Conservation (phyloP, 2,329 filamentous ascomycete species). For the Colletotrichum tanaceti region DNA sequence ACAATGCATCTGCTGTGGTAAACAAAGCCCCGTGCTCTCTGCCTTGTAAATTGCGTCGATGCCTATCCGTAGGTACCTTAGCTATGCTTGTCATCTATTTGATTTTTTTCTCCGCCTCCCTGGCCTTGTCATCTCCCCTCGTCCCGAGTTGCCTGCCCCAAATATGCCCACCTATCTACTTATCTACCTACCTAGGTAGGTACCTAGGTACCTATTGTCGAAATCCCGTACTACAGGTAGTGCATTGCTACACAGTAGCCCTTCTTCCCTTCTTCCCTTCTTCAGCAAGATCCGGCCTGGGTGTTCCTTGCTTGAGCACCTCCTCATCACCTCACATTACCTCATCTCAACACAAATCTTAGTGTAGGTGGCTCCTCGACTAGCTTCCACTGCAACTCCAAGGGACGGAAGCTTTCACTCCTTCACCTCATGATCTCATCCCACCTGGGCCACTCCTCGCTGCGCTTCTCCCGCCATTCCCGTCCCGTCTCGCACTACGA, state of each 20-base stretch:
- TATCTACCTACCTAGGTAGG: background rate
- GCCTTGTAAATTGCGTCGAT: background rate
- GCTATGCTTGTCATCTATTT: slow-evolving; percentile 2
- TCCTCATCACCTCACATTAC: slow-evolving; percentile 19
- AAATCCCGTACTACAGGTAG: too few relatives aligned
- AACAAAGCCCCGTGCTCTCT: background rate
- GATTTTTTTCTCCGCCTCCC: background rate
- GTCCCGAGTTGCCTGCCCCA: background rate
- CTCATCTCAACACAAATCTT: slow-evolving; percentile 27
- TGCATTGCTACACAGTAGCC: too few relatives aligned
- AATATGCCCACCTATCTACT: background rate
- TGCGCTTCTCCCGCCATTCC: slow-evolving; percentile 28
- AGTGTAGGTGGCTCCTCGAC: slow-evolving; percentile 2
- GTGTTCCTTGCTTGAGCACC: slow-evolving; percentile 2
- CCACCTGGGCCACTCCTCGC: slow-evolving; percentile 16
- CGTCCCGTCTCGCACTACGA: slow-evolving; percentile 28
- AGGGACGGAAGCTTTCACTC: slow-evolving; percentile 24
- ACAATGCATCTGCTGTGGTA: background rate
- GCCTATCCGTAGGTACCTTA: too few relatives aligned
- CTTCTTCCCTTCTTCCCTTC: background rate
- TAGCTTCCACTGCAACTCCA: slow-evolving; percentile 24
- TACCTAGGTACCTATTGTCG: too few relatives aligned
- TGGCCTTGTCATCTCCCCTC: background rate
- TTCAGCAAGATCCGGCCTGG: slow-evolving; percentile 6
- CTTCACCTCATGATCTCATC: slow-evolving; percentile 22